Conservation (phyloP, 192 early-diverging fungal species). For the Polychytrium aggregatum region DNA sequence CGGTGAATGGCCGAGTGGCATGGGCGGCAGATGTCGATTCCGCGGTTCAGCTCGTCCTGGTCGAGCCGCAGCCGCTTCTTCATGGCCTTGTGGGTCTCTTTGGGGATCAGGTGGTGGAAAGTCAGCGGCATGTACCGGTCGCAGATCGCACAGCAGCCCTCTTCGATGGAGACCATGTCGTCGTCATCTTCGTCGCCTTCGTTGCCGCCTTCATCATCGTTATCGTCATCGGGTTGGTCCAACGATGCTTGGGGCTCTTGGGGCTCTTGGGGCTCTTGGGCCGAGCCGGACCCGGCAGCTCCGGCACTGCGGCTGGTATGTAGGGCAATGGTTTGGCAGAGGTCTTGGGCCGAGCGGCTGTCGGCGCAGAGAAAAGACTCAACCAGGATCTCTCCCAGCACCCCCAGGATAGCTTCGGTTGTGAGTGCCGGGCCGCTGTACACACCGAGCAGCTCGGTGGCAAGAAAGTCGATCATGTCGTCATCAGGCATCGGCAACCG, state of each 20-base stretch:
- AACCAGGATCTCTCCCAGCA: too few relatives aligned
- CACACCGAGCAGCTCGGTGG: too few relatives aligned
- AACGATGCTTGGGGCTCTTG: not conserved
- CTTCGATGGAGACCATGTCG: slow-evolving; percentile 5
- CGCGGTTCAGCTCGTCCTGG: slow-evolving; percentile 13
- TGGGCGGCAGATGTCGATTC: slow-evolving; percentile 15
- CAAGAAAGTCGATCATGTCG: too few relatives aligned
- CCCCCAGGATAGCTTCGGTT: too few relatives aligned
- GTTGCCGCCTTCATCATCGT: too few relatives aligned
- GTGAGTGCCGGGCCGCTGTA: too few relatives aligned
- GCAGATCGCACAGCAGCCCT: slow-evolving; percentile 18
- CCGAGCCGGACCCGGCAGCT: not conserved
- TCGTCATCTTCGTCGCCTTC: too few relatives aligned
- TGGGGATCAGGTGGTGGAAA: slow-evolving; percentile 28
- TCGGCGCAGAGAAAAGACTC: too few relatives aligned
- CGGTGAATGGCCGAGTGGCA: slow-evolving; percentile 22
- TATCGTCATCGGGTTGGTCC: not conserved
- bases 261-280: not conserved
- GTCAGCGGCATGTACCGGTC: slow-evolving; percentile 17
- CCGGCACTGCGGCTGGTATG: not conserved
- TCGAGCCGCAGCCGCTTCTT: slow-evolving; percentile 5
- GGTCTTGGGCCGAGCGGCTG: too few relatives aligned
- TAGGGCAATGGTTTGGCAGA: too few relatives aligned
- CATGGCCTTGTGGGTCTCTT: slow-evolving; percentile 9
- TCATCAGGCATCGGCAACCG: too few relatives aligned